A percentile compares a stretch with the other conserved stretches of the same genome.
phyloP scores from a whole-genome alignment of 2,329 filamentous ascomycete species.

The Alternaria triticina region DNA sequence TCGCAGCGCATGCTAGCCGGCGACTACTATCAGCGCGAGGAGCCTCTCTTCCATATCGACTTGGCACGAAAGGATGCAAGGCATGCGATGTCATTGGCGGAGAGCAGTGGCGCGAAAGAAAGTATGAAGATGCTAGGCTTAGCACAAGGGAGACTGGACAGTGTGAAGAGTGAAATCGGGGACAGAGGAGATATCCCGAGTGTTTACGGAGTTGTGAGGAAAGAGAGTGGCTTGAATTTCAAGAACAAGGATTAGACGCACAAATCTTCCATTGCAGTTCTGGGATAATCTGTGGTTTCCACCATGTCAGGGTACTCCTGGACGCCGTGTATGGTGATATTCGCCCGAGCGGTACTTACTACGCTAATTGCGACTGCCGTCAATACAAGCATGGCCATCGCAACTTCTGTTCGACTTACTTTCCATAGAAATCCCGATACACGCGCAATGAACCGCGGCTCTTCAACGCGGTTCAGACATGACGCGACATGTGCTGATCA shows the following conservation, averaged over 20 bases:
- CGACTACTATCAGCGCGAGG: conserved; percentile 76
- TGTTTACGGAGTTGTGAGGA: conserved; percentile 80
- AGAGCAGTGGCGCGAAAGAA: conserved; percentile 60
- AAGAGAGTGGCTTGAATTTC: conserved; percentile 76
- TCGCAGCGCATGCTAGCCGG: conserved; percentile 75
- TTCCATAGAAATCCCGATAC: not conserved
- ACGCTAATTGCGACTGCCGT: not conserved
- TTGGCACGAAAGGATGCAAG: conserved; percentile 81
- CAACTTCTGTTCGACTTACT: not conserved
- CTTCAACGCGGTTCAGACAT: not conserved
- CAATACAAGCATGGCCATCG: not conserved
- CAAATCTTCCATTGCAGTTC: not conserved
- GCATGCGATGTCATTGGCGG: conserved; percentile 74
- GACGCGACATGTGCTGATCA: conserved; percentile 8
- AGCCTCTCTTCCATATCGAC: conserved; percentile 83
- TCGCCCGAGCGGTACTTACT: conserved; percentile 3
- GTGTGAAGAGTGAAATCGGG: conserved; percentile 73
- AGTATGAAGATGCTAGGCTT: conserved; percentile 70
- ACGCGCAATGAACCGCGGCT: not conserved
- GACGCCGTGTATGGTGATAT: not conserved
- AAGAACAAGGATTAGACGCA: conserved; percentile 53
- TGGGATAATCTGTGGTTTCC: not conserved
- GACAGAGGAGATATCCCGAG: conserved; percentile 78
- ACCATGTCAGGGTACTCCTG: not conserved
- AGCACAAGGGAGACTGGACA: conserved; percentile 69